Conservation (phyloP, 495 filamentous ascomycete species). For the Tirmania nivea region DNA sequence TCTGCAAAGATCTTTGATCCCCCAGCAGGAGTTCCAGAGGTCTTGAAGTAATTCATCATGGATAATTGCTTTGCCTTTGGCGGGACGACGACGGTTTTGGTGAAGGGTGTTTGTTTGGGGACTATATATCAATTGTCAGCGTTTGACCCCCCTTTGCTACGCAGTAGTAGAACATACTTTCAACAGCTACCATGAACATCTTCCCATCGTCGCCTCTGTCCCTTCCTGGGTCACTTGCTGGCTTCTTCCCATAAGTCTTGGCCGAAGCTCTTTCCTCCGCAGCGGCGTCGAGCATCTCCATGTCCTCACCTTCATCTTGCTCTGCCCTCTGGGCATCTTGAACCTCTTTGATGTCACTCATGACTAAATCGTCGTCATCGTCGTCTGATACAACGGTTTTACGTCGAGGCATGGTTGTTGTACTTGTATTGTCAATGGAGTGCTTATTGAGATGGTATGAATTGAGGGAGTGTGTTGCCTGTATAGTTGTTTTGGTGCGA, state of each 20-base stretch:
- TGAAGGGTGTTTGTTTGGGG: neutral
- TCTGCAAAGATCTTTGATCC: neutral
- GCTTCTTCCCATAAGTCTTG: neutral
- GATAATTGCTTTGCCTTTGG: neutral
- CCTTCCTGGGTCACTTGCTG: neutral
- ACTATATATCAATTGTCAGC: neutral
- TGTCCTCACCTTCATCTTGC: conserved; percentile 19
- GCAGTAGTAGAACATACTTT: neutral
- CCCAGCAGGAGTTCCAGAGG: neutral
- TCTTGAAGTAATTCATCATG: neutral
- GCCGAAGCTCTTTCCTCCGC: conserved; percentile 24
- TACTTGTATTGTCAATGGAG: conserved; percentile 20
- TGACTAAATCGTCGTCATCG: conserved; percentile 22
- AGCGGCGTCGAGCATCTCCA: conserved; percentile 18
- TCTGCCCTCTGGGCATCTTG: conserved; percentile 4
- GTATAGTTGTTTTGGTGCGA: too few species aligned
- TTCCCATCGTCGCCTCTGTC: neutral
- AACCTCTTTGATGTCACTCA: conserved; percentile 19
- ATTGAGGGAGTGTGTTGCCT: conserved; percentile 42
- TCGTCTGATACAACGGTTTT: conserved; percentile 21
- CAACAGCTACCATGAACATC: neutral
- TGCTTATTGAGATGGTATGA: conserved; percentile 43
- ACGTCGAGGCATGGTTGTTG: conserved; percentile 22
- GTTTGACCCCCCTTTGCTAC: neutral
- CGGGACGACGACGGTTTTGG: neutral